These are phyloP conservation scores for Chlamydomonas schloesseri DNA, from an alignment of 139 green algal species.

Conservation along the genomic window DNA sequence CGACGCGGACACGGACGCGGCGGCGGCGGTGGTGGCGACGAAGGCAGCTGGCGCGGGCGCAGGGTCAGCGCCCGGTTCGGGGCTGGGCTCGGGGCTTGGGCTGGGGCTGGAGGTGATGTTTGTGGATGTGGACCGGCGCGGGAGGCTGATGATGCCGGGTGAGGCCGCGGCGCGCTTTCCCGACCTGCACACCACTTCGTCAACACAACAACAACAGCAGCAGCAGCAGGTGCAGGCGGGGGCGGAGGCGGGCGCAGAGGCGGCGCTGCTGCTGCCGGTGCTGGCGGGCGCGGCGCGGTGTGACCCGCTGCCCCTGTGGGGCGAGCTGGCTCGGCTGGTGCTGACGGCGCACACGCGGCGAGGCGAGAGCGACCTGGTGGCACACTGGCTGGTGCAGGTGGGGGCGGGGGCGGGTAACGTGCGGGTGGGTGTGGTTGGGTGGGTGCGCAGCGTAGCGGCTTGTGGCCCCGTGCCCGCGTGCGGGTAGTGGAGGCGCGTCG, in stretches of 20 bases:
- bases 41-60: background rate
- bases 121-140: slow-evolving; percentile 38
- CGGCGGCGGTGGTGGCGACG: too few species aligned
- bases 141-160: slow-evolving; percentile 34
- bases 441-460: too few species aligned
- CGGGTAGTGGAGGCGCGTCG: too few species aligned
- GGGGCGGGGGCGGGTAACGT: too few species aligned
- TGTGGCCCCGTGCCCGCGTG: too few species aligned
- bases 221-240: too few species aligned
- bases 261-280: too few species aligned
- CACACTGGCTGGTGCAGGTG: slow-evolving; percentile 71
- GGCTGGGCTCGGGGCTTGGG: too few species aligned
- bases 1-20: background rate
- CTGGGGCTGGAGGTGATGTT: slow-evolving; percentile 26
- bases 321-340: slow-evolving; percentile 59
- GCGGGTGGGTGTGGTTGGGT: too few species aligned
- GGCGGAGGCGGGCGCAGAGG: background rate
- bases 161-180: slow-evolving; percentile 27
- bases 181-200: too few species aligned
- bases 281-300: background rate
- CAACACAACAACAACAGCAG: too few species aligned
- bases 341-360: slow-evolving; percentile 76
- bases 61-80: too few species aligned
- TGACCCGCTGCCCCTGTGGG: slow-evolving; percentile 40
- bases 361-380: slow-evolving; percentile 82